Evolutionary conservation across 140 eudicot genomes (phyloP).

Genomic region (Senecio squalidus): DNA sequence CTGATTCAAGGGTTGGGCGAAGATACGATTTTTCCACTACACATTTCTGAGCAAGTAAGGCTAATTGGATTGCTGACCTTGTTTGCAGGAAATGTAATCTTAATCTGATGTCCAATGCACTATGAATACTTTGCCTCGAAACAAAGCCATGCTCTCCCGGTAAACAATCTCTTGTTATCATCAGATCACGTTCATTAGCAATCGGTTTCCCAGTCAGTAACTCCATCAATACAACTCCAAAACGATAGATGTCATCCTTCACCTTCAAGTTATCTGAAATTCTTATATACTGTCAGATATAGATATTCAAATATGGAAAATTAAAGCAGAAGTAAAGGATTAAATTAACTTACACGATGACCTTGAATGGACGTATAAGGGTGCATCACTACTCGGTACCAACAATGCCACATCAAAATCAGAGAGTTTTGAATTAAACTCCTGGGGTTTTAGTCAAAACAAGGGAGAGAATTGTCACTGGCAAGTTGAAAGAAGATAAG

Average conservation of each 20-base stretch:
- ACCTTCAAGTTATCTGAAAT: conserved; percentile 18
- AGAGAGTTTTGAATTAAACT: conserved; percentile 13
- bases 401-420: conserved; percentile 25
- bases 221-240: conserved; percentile 21
- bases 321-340: neutral
- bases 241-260: conserved; percentile 12
- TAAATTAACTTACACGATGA: conserved; percentile 16
- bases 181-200: conserved; percentile 10
- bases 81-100: neutral
- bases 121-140: neutral
- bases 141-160: conserved; percentile 21
- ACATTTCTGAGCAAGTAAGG: conserved; percentile 26
- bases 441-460: conserved; percentile 1
- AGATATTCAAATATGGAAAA: neutral
- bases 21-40: conserved; percentile 1
- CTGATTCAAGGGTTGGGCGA: conserved; percentile 15
- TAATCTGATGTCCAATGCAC: conserved; percentile 10
- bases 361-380: conserved; percentile 6
- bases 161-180: neutral
- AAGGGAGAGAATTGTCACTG: neutral
- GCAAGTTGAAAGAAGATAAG: neutral
- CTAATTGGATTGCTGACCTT: conserved; percentile 15
- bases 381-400: conserved; percentile 3
- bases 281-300: conserved; percentile 2
- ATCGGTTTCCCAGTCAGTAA: conserved; percentile 17